Conservation (phyloP, 1,139 yeast genomes). For the Nakaseomyces uthaithaninus region DNA sequence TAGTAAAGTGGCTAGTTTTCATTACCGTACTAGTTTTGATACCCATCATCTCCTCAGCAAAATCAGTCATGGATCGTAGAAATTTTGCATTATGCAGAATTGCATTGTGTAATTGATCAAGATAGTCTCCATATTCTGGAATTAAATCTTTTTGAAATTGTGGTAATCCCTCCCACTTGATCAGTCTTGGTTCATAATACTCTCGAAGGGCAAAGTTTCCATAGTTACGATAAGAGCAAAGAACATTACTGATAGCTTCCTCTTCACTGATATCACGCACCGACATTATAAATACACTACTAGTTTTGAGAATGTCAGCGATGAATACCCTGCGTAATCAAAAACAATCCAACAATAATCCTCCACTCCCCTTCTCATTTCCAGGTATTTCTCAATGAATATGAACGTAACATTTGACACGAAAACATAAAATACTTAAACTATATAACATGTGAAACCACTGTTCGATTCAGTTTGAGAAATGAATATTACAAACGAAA, state of each 20-base stretch:
- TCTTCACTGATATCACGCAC: slow-evolving; percentile 3
- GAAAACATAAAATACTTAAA: too few relatives aligned
- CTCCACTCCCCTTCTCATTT: too few relatives aligned
- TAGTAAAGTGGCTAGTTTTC: slow-evolving; percentile 48
- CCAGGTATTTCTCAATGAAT: too few relatives aligned
- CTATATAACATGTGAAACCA: too few relatives aligned
- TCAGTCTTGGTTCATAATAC: slow-evolving; percentile 29
- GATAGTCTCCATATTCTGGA: slow-evolving; percentile 46
- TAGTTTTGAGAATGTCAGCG: too few relatives aligned
- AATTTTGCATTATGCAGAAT: slow-evolving; percentile 45
- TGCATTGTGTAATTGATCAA: slow-evolving; percentile 39
- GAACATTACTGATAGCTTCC: slow-evolving; percentile 8
- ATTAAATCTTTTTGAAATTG: slow-evolving; percentile 38
- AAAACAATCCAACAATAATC: too few relatives aligned
- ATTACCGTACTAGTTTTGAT: slow-evolving; percentile 35
- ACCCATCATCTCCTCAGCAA: slow-evolving; percentile 50
- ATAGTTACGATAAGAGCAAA: slow-evolving; percentile 25
- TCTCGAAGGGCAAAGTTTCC: slow-evolving; percentile 30
- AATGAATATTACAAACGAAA: too few relatives aligned
- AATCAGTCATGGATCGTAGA: slow-evolving; percentile 39
- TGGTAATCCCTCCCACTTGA: slow-evolving; percentile 35
- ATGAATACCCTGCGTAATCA: too few relatives aligned
- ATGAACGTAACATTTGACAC: too few relatives aligned
- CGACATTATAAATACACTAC: too few relatives aligned
- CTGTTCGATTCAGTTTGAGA: too few relatives aligned